A percentile compares a stretch with the other conserved stretches of the same genome.
These are phyloP conservation scores for Fraxinus cuspidata DNA, from an alignment of 257 asterid species.

Conservation along the genomic window DNA sequence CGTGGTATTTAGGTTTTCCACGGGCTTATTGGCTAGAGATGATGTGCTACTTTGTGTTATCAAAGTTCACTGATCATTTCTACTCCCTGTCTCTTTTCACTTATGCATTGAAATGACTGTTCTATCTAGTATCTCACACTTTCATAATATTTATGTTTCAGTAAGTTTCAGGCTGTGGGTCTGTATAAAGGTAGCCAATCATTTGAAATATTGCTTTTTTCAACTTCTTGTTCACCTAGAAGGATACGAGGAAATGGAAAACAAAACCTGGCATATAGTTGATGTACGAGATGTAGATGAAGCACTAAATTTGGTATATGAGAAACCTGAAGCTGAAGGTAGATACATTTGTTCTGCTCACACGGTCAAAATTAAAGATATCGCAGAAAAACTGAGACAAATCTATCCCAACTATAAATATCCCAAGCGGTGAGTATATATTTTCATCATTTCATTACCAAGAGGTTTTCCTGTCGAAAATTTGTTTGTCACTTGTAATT, in stretches of 20 bases:
- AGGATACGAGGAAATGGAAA: conserved; percentile 55
- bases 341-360: conserved; percentile 69
- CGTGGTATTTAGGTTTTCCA: neutral
- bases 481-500: neutral
- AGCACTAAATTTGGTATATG: conserved; percentile 56
- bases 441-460: neutral
- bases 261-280: conserved; percentile 36
- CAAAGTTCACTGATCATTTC: neutral
- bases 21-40: neutral
- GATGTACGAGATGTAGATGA: conserved; percentile 78
- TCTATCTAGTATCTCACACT: neutral
- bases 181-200: too few relatives aligned
- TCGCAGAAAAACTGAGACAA: conserved; percentile 52
- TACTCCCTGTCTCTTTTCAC: conserved; percentile 13
- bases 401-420: conserved; percentile 56
- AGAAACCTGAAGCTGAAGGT: conserved; percentile 66
- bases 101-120: neutral
- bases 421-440: conserved; percentile 61
- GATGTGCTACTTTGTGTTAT: neutral
- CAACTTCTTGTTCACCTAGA: conserved; percentile 33
- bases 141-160: neutral
- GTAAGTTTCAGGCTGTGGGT: neutral
- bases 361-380: conserved; percentile 27
- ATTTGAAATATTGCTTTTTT: neutral
- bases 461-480: neutral